Evolutionary conservation across 1,139 yeast species (phyloP).

Genomic region (Suhomyces kunorum): DNA sequence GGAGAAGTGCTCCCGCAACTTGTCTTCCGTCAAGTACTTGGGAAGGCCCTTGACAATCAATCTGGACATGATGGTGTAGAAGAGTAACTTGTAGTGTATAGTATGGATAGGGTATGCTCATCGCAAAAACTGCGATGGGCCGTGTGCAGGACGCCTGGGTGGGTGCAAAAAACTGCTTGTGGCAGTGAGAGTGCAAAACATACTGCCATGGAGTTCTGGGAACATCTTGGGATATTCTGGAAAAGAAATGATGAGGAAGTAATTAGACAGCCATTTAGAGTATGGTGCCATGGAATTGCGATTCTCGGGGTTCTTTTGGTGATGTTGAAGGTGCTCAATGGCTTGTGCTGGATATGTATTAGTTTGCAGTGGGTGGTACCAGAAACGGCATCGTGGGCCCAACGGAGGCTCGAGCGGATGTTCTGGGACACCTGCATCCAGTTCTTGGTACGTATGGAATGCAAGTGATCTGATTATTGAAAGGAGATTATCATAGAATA

Average conservation of each 20-base stretch:
- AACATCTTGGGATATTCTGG: constrained; percentile 22
- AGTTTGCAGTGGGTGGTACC: constrained; percentile 25
- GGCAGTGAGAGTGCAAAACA: constrained; percentile 5
- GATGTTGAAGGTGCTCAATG: neutral
- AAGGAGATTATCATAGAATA: too few relatives aligned
- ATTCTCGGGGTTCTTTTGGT: neutral
- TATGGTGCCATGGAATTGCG: neutral
- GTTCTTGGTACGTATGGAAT: constrained; percentile 36
- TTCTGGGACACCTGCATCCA: constrained; percentile 43
- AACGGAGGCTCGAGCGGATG: constrained; percentile 23
- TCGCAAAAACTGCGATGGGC: constrained; percentile 8
- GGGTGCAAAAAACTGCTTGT: constrained; percentile 9
- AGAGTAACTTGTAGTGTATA: neutral
- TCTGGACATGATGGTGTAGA: constrained; percentile 64
- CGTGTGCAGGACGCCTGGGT: constrained; percentile 1
- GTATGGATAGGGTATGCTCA: constrained; percentile 7
- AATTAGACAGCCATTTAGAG: neutral
- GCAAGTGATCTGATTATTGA: too few relatives aligned
- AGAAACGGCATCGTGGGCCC: constrained; percentile 26
- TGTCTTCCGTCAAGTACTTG: constrained; percentile 72
- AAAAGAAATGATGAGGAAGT: neutral
- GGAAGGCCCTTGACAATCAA: constrained; percentile 95
- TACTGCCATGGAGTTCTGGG: constrained; percentile 23
- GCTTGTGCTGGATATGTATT: neutral
- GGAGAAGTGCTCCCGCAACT: constrained; percentile 67